These are phyloP conservation scores for Penicillium freii DNA, from an alignment of 2,329 filamentous ascomycete species.

Conservation along the genomic window DNA sequence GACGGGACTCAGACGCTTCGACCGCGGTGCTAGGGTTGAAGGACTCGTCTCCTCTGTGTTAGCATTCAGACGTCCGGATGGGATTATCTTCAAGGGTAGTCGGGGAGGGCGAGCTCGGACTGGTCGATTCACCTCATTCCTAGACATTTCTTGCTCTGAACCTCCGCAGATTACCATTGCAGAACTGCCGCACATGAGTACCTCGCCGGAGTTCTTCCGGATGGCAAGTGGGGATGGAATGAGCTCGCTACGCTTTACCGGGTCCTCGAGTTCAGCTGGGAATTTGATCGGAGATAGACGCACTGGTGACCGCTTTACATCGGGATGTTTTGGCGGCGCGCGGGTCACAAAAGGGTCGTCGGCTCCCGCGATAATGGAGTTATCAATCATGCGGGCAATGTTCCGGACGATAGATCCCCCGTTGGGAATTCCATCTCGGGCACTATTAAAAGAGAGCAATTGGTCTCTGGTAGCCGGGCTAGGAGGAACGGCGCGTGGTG, in stretches of 20 bases:
- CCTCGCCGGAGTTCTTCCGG: constrained; percentile 18
- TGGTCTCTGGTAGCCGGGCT: not conserved
- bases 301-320: not conserved
- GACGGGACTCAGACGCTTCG: not conserved
- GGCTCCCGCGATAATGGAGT: constrained; percentile 13
- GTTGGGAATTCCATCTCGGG: constrained; percentile 13
- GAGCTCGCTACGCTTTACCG: constrained; percentile 10
- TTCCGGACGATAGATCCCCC: constrained; percentile 20
- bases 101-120: constrained; percentile 17
- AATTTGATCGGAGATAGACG: constrained; percentile 6
- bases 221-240: constrained; percentile 31
- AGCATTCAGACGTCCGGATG: constrained; percentile 8
- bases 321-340: too few relatives aligned
- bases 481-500: not conserved
- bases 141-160: not conserved
- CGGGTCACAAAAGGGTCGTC: constrained; percentile 30
- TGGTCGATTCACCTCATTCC: not conserved
- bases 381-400: constrained; percentile 31
- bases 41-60: not conserved
- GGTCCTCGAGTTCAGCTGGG: not conserved
- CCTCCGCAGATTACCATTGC: not conserved
- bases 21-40: not conserved
- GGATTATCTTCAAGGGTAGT: constrained; percentile 24
- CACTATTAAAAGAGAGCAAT: constrained; percentile 11
- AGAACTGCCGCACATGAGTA: not conserved